Evolutionary conservation across 768 basidiomycete species (phyloP), one percentile per base, ranked within the genome.

Genomic region (Agrocybe pediades): DNA sequence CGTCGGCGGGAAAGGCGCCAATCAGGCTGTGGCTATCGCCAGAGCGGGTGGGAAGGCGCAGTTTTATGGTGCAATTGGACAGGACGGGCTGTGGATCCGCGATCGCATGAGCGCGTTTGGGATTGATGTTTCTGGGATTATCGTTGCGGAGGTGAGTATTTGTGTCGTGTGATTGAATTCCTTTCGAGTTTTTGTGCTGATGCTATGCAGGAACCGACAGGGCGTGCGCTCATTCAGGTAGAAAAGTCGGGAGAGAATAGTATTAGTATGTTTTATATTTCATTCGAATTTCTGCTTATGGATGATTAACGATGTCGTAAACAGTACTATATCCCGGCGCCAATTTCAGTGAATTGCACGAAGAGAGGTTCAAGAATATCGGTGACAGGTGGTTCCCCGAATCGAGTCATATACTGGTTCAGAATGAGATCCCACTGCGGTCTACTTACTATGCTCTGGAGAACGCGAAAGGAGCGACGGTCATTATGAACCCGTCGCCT

Each of bases 1-100:
- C 0, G 71, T 78, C 2, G 84, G 85, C 4, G 85, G 84, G 1
- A 86, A 86, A 62, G 85, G 85, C 27, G 84, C 81, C 8, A 86
- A 86, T 63, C 84, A 86, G 64, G 81, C 85, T 6, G 78, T 80
- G 6, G 82, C 84, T 2, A 71, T 85, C 19, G 75, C 78, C 0
- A 73, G 73, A 33, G 83, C 85, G 15, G 80, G 80, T 11, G 81
- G 73, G 1, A 58, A 50, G 4, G 81, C 76, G 13, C 66, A 70
- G 46, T 74, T 85, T 45, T 77, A 78, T 60, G 84, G 81, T 6
- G 76, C 79, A 0, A 70, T 85, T 19, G 85, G 84, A 7, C 62
- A 71, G 24, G 84, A 86, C 57, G 83, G 82, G 5, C 25, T 59
- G 4, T 82, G 81, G 79, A 65, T 83, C 15, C 67, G 71, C 26